A percentile compares a stretch with the other conserved stretches of the same genome.
Evolutionary conservation across 768 basidiomycete genomes (phyloP).

Genomic region (Boletus rubropictus): DNA sequence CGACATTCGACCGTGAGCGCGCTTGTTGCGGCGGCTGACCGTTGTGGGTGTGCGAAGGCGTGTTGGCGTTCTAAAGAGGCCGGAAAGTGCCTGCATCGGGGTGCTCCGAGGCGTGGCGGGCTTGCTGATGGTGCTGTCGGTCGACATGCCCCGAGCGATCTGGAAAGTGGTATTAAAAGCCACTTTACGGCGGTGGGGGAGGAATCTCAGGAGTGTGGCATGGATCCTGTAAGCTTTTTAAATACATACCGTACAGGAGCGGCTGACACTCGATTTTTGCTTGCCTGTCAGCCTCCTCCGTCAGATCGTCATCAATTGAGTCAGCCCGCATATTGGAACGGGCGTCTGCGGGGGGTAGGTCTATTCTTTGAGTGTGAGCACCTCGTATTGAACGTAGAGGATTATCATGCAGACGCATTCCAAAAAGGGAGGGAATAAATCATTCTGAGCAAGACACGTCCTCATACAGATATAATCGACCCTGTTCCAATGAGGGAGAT

Average conservation of each 20-base stretch:
- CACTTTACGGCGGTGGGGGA: background rate
- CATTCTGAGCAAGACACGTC: no score
- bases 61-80: slow-evolving; percentile 23
- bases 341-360: background rate
- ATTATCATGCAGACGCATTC: no score
- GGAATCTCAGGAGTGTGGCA: background rate
- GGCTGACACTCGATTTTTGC: slow-evolving; percentile 5
- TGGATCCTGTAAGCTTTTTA: background rate
- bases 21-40: slow-evolving; percentile 18
- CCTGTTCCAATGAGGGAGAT: no score
- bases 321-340: background rate
- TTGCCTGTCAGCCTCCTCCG: slow-evolving; percentile 6
- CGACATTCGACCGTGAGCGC: slow-evolving; percentile 11
- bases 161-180: background rate
- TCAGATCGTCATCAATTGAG: background rate
- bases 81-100: slow-evolving; percentile 13
- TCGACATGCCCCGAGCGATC: slow-evolving; percentile 8
- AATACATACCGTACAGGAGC: background rate
- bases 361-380: no score
- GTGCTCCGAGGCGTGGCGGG: slow-evolving; percentile 7
- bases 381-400: no score
- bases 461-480: no score
- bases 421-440: no score
- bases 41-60: slow-evolving; percentile 19
- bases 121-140: background rate